These are phyloP conservation scores for Macrolepiota albuminosa DNA, from an alignment of 768 basidiomycete species.

Conservation along the genomic window DNA sequence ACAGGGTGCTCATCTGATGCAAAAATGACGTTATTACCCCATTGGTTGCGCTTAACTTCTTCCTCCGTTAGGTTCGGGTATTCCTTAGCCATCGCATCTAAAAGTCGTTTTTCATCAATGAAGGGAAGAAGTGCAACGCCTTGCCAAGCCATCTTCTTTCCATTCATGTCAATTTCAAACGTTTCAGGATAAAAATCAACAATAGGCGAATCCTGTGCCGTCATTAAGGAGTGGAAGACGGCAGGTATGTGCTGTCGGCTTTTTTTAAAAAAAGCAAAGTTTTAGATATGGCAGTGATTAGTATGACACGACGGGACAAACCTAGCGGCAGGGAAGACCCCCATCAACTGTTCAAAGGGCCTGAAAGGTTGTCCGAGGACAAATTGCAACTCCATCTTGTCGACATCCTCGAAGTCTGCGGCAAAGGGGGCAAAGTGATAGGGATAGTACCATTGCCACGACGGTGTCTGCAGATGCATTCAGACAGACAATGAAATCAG, in stretches of 20 bases:
- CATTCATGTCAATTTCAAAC: slow-evolving; percentile 99
- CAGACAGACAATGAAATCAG: not conserved
- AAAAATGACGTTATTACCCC: slow-evolving; percentile 82
- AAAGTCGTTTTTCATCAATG: slow-evolving; percentile 80
- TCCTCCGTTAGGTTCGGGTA: slow-evolving; percentile 73
- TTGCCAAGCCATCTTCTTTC: slow-evolving; percentile 99
- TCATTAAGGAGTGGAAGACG: slow-evolving; percentile 86
- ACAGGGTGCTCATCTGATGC: slow-evolving; percentile 80
- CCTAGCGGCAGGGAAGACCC: slow-evolving; percentile 95
- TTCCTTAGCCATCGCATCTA: slow-evolving; percentile 74
- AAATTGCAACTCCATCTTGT: slow-evolving; percentile 76
- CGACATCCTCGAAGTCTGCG: slow-evolving; percentile 81
- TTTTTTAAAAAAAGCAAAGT: slow-evolving; percentile 1
- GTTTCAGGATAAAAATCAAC: slow-evolving; percentile 91
- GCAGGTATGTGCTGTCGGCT: slow-evolving; percentile 88
- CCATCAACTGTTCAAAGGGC: slow-evolving; percentile 97
- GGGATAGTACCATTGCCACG: slow-evolving; percentile 99
- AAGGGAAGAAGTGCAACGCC: slow-evolving; percentile 96
- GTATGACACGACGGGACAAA: slow-evolving; percentile 22
- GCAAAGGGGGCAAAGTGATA: slow-evolving; percentile 99
- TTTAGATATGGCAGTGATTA: slow-evolving; percentile 4
- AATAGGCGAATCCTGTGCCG: slow-evolving; percentile 81
- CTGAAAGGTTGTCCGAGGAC: slow-evolving; percentile 84
- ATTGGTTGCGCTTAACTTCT: slow-evolving; percentile 77
- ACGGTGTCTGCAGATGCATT: slow-evolving; percentile 59